Evolutionary conservation across 169 alveolate species (phyloP).

Genomic region (Neospora caninum): DNA sequence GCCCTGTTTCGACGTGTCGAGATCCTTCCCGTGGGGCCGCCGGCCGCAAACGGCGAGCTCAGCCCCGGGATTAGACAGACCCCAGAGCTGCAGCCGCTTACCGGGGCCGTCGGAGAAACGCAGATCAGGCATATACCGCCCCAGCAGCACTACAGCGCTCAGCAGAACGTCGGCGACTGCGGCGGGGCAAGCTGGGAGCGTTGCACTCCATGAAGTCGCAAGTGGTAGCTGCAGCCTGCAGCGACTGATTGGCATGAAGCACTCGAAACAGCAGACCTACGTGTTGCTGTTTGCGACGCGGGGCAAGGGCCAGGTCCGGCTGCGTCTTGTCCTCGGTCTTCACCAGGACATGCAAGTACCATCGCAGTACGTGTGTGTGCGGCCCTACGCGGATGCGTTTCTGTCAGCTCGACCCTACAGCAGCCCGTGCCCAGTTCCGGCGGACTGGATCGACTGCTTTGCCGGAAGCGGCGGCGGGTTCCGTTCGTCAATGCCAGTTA

Average conservation of each 20-base stretch:
- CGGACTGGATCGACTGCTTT: conserved; percentile 70
- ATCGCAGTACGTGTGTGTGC: conserved; percentile 66
- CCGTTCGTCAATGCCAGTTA: not conserved
- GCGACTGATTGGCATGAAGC: conserved; percentile 53
- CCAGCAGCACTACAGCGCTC: not conserved
- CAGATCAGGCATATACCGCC: not conserved
- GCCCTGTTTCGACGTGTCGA: not conserved
- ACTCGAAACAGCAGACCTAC: conserved; percentile 62
- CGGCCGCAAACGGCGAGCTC: conserved; percentile 23
- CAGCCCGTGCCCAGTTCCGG: conserved; percentile 65
- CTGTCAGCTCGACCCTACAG: conserved; percentile 60
- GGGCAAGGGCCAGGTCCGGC: conserved; percentile 54
- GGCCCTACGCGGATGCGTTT: conserved; percentile 54
- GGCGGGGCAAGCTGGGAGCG: not conserved
- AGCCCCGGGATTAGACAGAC: not conserved
- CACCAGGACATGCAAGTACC: conserved; percentile 70
- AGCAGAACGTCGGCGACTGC: not conserved
- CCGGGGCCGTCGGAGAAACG: not conserved
- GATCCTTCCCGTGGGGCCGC: not conserved
- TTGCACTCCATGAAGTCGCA: conserved; percentile 15
- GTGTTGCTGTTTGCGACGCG: conserved; percentile 53
- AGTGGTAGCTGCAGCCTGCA: conserved; percentile 65
- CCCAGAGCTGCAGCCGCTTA: not conserved
- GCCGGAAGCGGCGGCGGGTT: conserved; percentile 16
- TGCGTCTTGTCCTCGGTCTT: conserved; percentile 62